Percentiles rank a stretch among this genome's conserved stretches.
phyloP scores from a whole-genome alignment of 805 yeast species.

The Hanseniaspora hatyaiensis region DNA sequence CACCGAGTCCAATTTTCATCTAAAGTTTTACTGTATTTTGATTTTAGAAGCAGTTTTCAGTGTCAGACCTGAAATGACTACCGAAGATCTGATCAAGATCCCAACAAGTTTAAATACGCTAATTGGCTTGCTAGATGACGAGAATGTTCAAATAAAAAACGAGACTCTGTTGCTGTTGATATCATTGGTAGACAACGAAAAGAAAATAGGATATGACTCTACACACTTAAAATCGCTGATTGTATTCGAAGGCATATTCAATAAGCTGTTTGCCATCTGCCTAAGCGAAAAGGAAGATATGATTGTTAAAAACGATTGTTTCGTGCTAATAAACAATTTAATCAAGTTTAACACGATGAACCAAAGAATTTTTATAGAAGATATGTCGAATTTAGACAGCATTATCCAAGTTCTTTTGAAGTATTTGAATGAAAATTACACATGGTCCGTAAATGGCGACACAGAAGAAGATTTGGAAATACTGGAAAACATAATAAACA shows the following conservation, averaged over 20 bases:
- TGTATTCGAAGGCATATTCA: conserved; percentile 89
- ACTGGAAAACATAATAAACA: conserved; percentile 54
- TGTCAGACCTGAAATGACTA: conserved; percentile 60
- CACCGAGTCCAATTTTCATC: conserved; percentile 47
- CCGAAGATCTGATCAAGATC: conserved; percentile 56
- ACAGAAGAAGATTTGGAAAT: conserved; percentile 39
- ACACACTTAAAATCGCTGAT: conserved; percentile 82
- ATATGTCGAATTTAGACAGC: conserved; percentile 49
- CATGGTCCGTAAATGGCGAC: conserved; percentile 1
- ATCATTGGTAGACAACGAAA: conserved; percentile 57
- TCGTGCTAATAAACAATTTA: conserved; percentile 60
- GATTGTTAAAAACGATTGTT: conserved; percentile 73
- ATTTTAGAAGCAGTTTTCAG: conserved; percentile 71
- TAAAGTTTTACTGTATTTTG: conserved; percentile 70
- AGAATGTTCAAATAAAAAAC: conserved; percentile 76
- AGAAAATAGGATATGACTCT: conserved; percentile 29
- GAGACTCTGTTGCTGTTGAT: conserved; percentile 75
- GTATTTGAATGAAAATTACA: conserved; percentile 40
- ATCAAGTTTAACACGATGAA: conserved; percentile 76
- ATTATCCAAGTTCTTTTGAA: conserved; percentile 49
- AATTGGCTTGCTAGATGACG: conserved; percentile 49
- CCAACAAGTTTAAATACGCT: conserved; percentile 74
- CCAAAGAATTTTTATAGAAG: conserved; percentile 74
- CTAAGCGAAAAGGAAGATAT: conserved; percentile 77
- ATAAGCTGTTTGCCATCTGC: conserved; percentile 63